Evolutionary conservation across 2,329 filamentous ascomycete species (phyloP).

Genomic region (Beauveria sp.): DNA sequence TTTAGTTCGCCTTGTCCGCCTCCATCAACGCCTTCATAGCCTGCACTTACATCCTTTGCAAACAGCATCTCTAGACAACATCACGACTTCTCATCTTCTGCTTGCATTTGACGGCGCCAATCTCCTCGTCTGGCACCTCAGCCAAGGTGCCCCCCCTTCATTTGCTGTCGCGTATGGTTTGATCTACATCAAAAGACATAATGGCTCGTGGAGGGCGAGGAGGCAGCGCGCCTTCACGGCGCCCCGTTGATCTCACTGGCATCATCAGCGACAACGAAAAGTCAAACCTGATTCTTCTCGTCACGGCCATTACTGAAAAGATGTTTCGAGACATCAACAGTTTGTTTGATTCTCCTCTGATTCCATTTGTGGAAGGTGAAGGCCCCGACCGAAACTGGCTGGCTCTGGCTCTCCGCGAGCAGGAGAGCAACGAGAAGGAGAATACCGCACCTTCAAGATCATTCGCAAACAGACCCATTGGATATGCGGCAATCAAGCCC

Average conservation of each 20-base stretch:
- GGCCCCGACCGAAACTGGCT: conserved; percentile 28
- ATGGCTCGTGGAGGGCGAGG: conserved; percentile 35
- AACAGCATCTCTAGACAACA: not conserved
- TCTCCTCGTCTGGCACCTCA: not conserved
- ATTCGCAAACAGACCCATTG: conserved; percentile 20
- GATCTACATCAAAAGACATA: conserved; percentile 7
- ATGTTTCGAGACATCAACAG: conserved; percentile 46
- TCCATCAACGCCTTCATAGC: not conserved
- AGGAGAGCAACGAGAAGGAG: conserved; percentile 25
- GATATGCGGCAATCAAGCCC: conserved; percentile 25
- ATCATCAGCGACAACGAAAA: conserved; percentile 41
- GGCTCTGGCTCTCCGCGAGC: conserved; percentile 23
- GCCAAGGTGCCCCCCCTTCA: not conserved
- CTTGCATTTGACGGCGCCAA: not conserved
- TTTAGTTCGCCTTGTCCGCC: not conserved
- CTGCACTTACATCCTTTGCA: not conserved
- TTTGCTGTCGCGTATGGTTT: conserved; percentile 4
- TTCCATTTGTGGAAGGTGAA: conserved; percentile 23
- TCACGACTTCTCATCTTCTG: not conserved
- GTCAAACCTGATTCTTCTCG: conserved; percentile 43
- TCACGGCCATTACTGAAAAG: conserved; percentile 44
- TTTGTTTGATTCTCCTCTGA: conserved; percentile 42
- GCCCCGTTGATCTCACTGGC: conserved; percentile 44
- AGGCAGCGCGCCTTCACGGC: conserved; percentile 27
- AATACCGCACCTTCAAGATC: not conserved